Conservation (phyloP, 768 basidiomycete species). For the Rhodotorula graminis region DNA sequence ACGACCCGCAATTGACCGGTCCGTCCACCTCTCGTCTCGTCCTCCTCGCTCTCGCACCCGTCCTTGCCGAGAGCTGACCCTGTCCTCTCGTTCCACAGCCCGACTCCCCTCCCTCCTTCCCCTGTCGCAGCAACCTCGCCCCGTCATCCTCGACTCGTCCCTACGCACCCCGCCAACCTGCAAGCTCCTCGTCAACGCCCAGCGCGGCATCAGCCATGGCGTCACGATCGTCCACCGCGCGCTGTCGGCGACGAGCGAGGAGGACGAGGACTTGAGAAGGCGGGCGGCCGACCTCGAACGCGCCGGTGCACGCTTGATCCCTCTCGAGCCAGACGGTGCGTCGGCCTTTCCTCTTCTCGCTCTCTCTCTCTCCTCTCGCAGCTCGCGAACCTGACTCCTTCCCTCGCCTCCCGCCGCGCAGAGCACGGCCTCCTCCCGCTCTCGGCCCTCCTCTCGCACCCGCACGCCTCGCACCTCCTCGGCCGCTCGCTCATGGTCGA, state of each 20-base stretch:
- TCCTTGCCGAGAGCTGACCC: conserved; percentile 42
- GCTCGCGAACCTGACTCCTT: too few species aligned
- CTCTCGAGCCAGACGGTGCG: conserved; percentile 49
- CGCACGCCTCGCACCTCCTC: background rate
- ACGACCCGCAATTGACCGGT: conserved; percentile 94
- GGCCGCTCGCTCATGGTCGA: conserved; percentile 80
- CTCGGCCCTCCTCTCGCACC: background rate
- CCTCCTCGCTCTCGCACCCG: conserved; percentile 52
- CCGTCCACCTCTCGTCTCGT: conserved; percentile 58
- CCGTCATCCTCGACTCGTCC: conserved; percentile 73
- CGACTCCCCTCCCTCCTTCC: conserved; percentile 44
- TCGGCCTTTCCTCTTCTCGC: background rate
- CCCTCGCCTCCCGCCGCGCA: too few species aligned
- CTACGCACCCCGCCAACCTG: conserved; percentile 64
- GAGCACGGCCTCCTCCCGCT: background rate
- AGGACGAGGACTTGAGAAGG: conserved; percentile 42
- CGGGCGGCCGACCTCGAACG: conserved; percentile 51
- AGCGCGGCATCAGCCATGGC: conserved; percentile 60
- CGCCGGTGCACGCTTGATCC: conserved; percentile 65
- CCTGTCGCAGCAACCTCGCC: conserved; percentile 57
- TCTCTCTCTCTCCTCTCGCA: background rate
- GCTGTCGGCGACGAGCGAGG: background rate
- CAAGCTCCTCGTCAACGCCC: conserved; percentile 66
- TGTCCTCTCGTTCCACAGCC: conserved; percentile 32
- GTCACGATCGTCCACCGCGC: conserved; percentile 62